Evolutionary conservation across 106 monocot species (phyloP).

Genomic region (Vanilla planifolia): DNA sequence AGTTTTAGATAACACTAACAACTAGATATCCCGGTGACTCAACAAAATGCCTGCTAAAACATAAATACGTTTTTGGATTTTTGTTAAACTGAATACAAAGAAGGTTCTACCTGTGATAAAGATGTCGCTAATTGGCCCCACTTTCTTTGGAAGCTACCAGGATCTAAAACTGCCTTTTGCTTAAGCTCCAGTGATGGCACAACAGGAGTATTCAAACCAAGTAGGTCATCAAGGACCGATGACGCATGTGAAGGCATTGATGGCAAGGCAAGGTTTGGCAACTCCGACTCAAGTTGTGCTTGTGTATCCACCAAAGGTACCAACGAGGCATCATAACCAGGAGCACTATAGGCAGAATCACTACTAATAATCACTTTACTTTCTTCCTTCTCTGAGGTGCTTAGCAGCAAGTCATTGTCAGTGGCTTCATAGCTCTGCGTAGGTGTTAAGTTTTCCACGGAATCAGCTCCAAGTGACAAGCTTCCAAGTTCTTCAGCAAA

Average conservation of each 20-base stretch:
- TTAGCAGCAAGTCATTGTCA: constrained; percentile 85
- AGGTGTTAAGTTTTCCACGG: constrained; percentile 39
- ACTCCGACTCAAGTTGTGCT: constrained; percentile 23
- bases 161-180: constrained; percentile 77
- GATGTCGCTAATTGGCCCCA: constrained; percentile 74
- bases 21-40: no score
- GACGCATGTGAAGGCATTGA: constrained; percentile 19
- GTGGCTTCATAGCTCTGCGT: constrained; percentile 61
- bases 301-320: constrained; percentile 22
- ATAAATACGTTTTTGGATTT: neutral
- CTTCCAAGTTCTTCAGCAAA: constrained; percentile 78
- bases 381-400: constrained; percentile 91
- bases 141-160: constrained; percentile 85
- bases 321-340: constrained; percentile 41
- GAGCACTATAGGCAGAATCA: constrained; percentile 72
- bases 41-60: neutral
- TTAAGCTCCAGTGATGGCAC: constrained; percentile 66
- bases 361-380: constrained; percentile 31
- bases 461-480: constrained; percentile 40
- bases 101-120: constrained; percentile 48
- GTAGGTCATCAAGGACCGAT: constrained; percentile 77
- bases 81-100: neutral
- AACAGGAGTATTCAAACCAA: constrained; percentile 62
- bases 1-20: no score
- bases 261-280: constrained; percentile 13